phyloP scores from a whole-genome alignment of 2,329 filamentous ascomycete species.

The Colletotrichum sp. region DNA sequence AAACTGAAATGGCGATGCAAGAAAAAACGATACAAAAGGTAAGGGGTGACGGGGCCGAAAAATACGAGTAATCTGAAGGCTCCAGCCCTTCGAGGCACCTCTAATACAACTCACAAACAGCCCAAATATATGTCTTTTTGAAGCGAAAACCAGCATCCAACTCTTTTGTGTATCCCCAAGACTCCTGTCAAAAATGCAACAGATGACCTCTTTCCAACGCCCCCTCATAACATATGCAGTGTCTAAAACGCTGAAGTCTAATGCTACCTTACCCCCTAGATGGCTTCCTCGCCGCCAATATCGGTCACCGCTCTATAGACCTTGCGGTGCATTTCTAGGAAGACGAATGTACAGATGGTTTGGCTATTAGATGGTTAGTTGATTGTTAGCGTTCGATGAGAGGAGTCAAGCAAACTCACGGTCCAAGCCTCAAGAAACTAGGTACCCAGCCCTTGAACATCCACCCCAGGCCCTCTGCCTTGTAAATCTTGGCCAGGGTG shows the following conservation, averaged over 20 bases:
- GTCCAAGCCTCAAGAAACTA: slow-evolving; percentile 69
- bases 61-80: neutral
- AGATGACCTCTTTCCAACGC: slow-evolving; percentile 11
- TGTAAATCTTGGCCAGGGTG: slow-evolving; percentile 71
- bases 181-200: slow-evolving; percentile 21
- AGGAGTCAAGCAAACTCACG: slow-evolving; percentile 48
- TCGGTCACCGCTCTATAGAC: slow-evolving; percentile 65
- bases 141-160: neutral
- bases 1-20: neutral
- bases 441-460: slow-evolving; percentile 92
- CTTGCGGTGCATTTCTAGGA: slow-evolving; percentile 86
- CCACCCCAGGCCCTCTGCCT: slow-evolving; percentile 76
- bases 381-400: neutral
- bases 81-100: neutral
- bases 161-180: neutral
- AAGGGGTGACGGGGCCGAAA: neutral
- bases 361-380: slow-evolving; percentile 54
- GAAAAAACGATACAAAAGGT: neutral
- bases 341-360: slow-evolving; percentile 86
- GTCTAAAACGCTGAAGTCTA: slow-evolving; percentile 7
- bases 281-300: slow-evolving; percentile 34
- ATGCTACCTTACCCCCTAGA: neutral
- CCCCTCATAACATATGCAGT: slow-evolving; percentile 2
- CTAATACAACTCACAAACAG: neutral
- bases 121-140: neutral